Conservation (phyloP, 306 rosid genomes). For the Sicyos edulis region DNA sequence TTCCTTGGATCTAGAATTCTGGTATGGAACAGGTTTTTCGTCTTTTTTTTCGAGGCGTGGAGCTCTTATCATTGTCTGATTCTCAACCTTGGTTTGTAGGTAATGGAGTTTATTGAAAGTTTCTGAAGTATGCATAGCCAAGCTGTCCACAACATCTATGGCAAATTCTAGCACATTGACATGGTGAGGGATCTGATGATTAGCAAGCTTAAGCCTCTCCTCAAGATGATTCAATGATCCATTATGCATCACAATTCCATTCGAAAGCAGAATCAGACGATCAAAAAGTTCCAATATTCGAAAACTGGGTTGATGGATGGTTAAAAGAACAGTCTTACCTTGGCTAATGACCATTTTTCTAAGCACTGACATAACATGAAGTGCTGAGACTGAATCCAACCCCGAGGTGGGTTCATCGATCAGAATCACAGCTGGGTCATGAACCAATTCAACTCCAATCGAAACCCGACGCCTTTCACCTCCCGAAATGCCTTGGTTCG, state of each 20-base stretch:
- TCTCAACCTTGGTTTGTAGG: slow-evolving; percentile 15
- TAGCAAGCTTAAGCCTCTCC: too few species aligned
- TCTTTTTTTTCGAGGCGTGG: slow-evolving; percentile 23
- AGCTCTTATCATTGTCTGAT: slow-evolving; percentile 20
- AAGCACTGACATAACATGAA: slow-evolving; percentile 68
- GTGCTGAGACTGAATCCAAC: slow-evolving; percentile 92
- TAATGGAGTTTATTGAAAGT: slow-evolving; percentile 32
- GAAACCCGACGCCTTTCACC: slow-evolving; percentile 93
- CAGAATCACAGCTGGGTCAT: slow-evolving; percentile 76
- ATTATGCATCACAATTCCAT: slow-evolving; percentile 64
- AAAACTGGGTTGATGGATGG: slow-evolving; percentile 92
- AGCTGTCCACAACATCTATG: too few species aligned
- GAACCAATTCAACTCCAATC: slow-evolving; percentile 88
- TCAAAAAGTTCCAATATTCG: slow-evolving; percentile 69
- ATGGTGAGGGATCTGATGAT: too few species aligned
- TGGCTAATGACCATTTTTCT: slow-evolving; percentile 60
- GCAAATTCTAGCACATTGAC: slow-evolving; percentile 74
- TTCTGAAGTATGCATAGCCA: slow-evolving; percentile 36
- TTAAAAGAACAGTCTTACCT: slow-evolving; percentile 71
- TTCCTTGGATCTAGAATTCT: slow-evolving; percentile 47
- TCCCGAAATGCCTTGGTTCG: slow-evolving; percentile 58
- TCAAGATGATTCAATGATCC: slow-evolving; percentile 44
- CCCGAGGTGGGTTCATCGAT: slow-evolving; percentile 98
- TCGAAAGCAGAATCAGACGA: slow-evolving; percentile 54
- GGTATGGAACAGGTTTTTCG: slow-evolving; percentile 39